phyloP scores from a whole-genome alignment of 495 filamentous ascomycete genomes.

The Letharia lupina region DNA sequence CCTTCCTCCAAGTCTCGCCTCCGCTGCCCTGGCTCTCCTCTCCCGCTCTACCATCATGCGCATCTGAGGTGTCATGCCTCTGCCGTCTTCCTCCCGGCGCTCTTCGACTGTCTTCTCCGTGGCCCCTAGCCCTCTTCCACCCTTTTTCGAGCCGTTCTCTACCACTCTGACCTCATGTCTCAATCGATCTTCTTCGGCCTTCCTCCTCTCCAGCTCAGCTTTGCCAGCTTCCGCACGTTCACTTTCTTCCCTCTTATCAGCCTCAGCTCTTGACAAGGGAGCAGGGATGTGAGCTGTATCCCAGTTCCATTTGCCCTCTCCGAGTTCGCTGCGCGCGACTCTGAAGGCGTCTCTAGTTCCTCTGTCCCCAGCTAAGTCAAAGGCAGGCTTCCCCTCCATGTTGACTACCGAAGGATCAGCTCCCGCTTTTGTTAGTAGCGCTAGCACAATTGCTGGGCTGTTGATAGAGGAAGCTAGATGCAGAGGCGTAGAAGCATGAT shows the following conservation, averaged over 20 bases:
- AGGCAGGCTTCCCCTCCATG: constrained; percentile 61
- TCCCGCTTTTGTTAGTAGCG: constrained; percentile 64
- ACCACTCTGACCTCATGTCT: constrained; percentile 43
- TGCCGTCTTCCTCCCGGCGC: constrained; percentile 69
- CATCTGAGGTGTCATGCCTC: constrained; percentile 80
- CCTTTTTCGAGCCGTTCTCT: constrained; percentile 35
- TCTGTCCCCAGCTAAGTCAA: constrained; percentile 80
- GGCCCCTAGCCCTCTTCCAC: constrained; percentile 43
- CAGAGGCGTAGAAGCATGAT: constrained; percentile 77
- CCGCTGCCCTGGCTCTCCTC: constrained; percentile 72
- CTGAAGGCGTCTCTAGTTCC: constrained; percentile 87
- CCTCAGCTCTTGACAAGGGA: constrained; percentile 58
- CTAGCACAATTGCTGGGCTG: constrained; percentile 59
- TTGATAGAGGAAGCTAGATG: constrained; percentile 79
- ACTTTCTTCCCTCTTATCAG: constrained; percentile 50
- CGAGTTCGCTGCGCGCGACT: constrained; percentile 71
- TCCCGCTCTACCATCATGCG: constrained; percentile 71
- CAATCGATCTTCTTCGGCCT: constrained; percentile 56
- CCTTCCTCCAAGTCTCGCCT: constrained; percentile 71
- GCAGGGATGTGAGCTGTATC: constrained; percentile 60
- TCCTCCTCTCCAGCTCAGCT: constrained; percentile 50
- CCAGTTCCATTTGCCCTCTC: constrained; percentile 67
- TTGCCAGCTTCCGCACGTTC: constrained; percentile 52
- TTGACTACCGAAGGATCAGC: constrained; percentile 67
- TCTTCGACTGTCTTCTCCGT: constrained; percentile 62